A percentile compares a stretch with the other conserved stretches of the same genome.
Conservation (phyloP, 306 rosid genomes). For the Cucurbita pepo region DNA sequence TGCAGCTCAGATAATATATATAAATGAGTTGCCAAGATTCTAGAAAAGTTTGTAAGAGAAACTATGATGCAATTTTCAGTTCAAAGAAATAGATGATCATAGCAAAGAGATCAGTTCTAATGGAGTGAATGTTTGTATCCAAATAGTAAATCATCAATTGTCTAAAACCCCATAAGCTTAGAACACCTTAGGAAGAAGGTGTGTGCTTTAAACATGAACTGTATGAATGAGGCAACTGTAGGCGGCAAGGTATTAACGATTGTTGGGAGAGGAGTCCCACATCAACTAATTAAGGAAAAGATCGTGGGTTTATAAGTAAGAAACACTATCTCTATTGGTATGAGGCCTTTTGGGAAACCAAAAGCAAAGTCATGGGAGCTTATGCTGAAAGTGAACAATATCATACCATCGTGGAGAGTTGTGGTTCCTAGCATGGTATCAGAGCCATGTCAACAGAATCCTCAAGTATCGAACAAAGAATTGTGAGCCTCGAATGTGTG, state of each 20-base stretch:
- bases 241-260: neutral
- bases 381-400: too few relatives aligned
- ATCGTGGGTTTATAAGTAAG: too few relatives aligned
- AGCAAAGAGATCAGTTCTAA: neutral
- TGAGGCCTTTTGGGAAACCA: too few relatives aligned
- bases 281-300: too few relatives aligned
- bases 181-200: neutral
- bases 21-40: neutral
- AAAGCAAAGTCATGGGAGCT: too few relatives aligned
- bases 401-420: too few relatives aligned
- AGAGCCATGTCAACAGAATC: too few relatives aligned
- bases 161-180: neutral
- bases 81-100: neutral
- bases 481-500: too few relatives aligned
- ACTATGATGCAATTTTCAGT: neutral
- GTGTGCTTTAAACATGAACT: neutral
- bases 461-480: too few relatives aligned
- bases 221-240: neutral
- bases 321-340: too few relatives aligned
- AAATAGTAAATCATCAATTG: neutral
- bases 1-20: constrained; percentile 10
- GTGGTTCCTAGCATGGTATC: too few relatives aligned
- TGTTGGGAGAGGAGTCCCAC: too few relatives aligned
- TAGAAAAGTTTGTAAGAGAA: neutral
- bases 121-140: neutral